phyloP scores from a whole-genome alignment of 768 basidiomycete genomes.

The Boletellus sp. region DNA sequence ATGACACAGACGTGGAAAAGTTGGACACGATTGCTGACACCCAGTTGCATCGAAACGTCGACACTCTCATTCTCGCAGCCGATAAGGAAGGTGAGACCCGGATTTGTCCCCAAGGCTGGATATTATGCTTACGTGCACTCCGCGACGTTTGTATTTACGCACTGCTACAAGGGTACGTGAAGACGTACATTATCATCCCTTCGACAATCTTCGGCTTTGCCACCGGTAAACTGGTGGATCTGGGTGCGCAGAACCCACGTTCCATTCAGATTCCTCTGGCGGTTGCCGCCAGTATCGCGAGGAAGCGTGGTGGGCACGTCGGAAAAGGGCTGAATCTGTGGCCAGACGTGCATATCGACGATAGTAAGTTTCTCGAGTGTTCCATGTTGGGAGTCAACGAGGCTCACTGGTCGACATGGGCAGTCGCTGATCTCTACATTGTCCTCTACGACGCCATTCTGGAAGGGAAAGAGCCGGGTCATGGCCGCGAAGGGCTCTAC shows the following conservation, averaged over 20 bases:
- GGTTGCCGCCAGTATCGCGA: slow-evolving; percentile 41
- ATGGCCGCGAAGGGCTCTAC: slow-evolving; percentile 47
- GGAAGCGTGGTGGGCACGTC: slow-evolving; percentile 55
- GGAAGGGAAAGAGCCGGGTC: slow-evolving; percentile 15
- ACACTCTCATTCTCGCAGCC: slow-evolving; percentile 43
- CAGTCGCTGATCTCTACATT: slow-evolving; percentile 41
- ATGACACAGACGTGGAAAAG: slow-evolving; percentile 45
- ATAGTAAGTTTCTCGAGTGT: slow-evolving; percentile 22
- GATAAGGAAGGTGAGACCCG: slow-evolving; percentile 42
- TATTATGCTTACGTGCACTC: no score
- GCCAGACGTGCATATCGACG: slow-evolving; percentile 56
- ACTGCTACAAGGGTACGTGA: slow-evolving; percentile 14
- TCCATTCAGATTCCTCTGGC: slow-evolving; percentile 55
- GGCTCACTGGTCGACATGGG: background rate
- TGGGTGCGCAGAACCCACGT: slow-evolving; percentile 40
- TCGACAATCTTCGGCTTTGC: slow-evolving; percentile 61
- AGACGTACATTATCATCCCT: slow-evolving; percentile 45
- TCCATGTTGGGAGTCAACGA: background rate
- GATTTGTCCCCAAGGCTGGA: background rate
- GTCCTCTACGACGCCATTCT: slow-evolving; percentile 39
- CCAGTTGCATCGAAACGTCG: slow-evolving; percentile 50
- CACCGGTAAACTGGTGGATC: slow-evolving; percentile 44
- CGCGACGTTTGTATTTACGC: background rate
- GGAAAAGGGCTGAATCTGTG: slow-evolving; percentile 60
- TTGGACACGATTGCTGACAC: slow-evolving; percentile 44